Conservation (phyloP, 345 rosid species). For the Erysimum cheiranthoides region DNA sequence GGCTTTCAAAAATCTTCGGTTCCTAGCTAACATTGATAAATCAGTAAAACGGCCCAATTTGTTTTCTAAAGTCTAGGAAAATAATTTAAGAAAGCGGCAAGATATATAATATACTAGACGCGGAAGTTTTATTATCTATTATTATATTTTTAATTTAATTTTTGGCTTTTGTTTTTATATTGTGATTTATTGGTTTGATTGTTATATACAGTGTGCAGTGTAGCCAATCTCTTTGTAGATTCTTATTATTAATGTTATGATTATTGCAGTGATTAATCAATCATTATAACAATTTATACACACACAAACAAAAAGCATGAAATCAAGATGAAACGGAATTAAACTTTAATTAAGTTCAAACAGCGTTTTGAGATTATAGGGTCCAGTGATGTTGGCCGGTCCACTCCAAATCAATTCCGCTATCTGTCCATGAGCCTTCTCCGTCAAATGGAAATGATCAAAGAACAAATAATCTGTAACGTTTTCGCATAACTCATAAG, state of each 20-base stretch:
- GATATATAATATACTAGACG: too few relatives aligned
- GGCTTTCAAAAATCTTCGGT: background rate
- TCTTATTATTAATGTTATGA: too few relatives aligned
- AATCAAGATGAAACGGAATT: background rate
- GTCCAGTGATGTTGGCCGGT: conserved; percentile 31
- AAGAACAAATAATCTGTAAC: conserved; percentile 48
- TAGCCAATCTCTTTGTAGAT: background rate
- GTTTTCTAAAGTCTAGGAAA: background rate
- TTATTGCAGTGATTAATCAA: background rate
- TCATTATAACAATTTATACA: background rate
- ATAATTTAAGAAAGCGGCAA: background rate
- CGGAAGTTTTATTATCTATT: too few relatives aligned
- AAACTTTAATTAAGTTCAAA: conserved; percentile 21
- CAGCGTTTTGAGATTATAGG: conserved; percentile 45
- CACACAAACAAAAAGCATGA: background rate
- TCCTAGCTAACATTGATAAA: too few relatives aligned
- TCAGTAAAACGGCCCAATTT: background rate
- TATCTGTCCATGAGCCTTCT: conserved; percentile 45
- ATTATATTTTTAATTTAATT: too few relatives aligned
- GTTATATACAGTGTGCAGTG: too few relatives aligned
- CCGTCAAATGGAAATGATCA: conserved; percentile 46
- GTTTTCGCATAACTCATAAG: conserved; percentile 41
- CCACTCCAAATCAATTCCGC: conserved; percentile 54
- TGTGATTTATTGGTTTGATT: too few relatives aligned
- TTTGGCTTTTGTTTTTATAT: too few relatives aligned